A percentile compares a stretch with the other conserved stretches of the same genome.
phyloP scores from a whole-genome alignment of 2,329 filamentous ascomycete species.

The Fusarium keratoplasticum region DNA sequence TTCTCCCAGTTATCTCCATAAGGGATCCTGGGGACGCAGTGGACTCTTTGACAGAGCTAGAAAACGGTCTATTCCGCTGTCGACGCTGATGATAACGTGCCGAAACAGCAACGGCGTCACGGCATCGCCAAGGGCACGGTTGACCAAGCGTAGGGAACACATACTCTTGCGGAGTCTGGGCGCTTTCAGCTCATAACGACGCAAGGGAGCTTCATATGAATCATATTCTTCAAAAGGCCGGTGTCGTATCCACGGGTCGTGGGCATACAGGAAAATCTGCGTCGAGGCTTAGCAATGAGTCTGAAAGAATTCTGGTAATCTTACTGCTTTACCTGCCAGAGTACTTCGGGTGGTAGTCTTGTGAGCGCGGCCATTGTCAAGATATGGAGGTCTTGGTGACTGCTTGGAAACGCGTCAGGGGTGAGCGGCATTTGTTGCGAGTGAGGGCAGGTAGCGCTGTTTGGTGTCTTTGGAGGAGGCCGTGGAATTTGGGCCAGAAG shows the following conservation, averaged over 20 bases:
- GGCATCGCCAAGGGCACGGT: not conserved
- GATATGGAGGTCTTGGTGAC: not conserved
- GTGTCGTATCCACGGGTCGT: not conserved
- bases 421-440: not conserved
- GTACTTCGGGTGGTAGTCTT: not conserved
- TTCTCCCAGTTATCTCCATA: not conserved
- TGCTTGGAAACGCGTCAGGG: not conserved
- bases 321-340: not conserved
- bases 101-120: not conserved
- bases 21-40: not conserved
- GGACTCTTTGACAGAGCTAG: not conserved
- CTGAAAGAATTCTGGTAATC: not conserved
- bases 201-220: not conserved
- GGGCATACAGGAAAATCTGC: not conserved
- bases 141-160: not conserved
- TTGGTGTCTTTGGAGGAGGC: too few relatives aligned
- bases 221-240: not conserved
- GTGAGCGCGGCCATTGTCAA: not conserved
- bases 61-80: not conserved
- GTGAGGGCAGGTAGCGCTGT: too few relatives aligned
- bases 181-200: not conserved
- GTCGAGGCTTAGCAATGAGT: not conserved
- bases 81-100: not conserved
- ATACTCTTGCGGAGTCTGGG: not conserved
- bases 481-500: too few relatives aligned